These are phyloP conservation scores for Rubroboletus pulcherrimus DNA, from an alignment of 768 basidiomycete genomes.

Conservation along the genomic window DNA sequence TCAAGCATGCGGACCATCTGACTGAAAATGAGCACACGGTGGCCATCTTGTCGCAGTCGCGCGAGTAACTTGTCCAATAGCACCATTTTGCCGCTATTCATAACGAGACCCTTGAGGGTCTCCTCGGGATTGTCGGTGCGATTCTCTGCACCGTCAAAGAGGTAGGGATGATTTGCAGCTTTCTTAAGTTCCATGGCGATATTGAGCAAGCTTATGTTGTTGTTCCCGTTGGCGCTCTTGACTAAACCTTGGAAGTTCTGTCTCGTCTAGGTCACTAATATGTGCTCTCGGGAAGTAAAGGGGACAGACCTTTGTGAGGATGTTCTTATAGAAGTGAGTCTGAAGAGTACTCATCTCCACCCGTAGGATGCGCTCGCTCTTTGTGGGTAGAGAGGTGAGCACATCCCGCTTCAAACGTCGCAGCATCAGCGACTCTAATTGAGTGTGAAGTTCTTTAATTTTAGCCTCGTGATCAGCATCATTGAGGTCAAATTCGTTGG, in stretches of 20 bases:
- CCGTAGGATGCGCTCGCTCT: constrained; percentile 95
- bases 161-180: constrained; percentile 95
- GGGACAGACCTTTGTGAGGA: constrained; percentile 73
- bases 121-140: constrained; percentile 65
- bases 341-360: constrained; percentile 97
- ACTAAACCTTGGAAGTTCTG: constrained; percentile 92
- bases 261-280: constrained; percentile 3
- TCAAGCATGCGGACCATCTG: constrained; percentile 99
- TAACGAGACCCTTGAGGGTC: constrained; percentile 90
- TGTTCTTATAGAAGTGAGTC: constrained; percentile 98
- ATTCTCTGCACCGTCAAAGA: constrained; percentile 93
- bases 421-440: constrained; percentile 92
- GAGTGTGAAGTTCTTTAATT: constrained; percentile 93
- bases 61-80: constrained; percentile 94
- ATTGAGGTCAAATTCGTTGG: constrained; percentile 92
- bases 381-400: constrained; percentile 91
- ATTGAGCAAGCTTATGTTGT: constrained; percentile 93
- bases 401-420: constrained; percentile 94
- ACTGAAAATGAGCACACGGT: constrained; percentile 97
- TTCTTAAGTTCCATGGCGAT: constrained; percentile 99
- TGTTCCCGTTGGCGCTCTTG: constrained; percentile 84
- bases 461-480: constrained; percentile 91
- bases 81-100: constrained; percentile 99
- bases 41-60: constrained; percentile 85
- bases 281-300: not conserved